Base-by-base conservation (phyloP, 176 grass and related monocot genomes). In the Panicum miliaceum region DNA sequence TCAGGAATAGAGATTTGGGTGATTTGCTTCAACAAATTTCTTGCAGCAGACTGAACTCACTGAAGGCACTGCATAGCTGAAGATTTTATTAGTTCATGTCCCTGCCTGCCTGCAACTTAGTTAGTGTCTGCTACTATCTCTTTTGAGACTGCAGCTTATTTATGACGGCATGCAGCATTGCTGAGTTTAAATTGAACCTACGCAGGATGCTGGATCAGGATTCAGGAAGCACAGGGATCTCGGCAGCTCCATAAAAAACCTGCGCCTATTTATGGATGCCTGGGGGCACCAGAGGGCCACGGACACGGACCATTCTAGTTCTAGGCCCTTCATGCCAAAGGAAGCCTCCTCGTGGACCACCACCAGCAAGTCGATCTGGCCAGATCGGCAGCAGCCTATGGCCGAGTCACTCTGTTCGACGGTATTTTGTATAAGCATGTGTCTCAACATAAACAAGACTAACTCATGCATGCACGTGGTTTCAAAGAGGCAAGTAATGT, bases 191-290 rank as follows among this genome's bases (percentile, higher is more conserved):
- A 65, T 48, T 79, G 46, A 56, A 65, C 63, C 38, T 35, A 22
- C 6, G 35, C 56, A 37, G 16, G 65, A 26, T 65, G 84, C 81
- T 52, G 88, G 85, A 84, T 89, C 79, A 29, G 80, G 85, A 73
- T 50, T 47, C 70, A 73, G 70, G 45, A 67, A 68, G 77, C 66
- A 62, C 36, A 65, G 25, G 36, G 50, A 90, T 81, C 64, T 77
- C 61, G 40, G 70, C 65, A 41, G 37, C 85, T 86, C 82, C 86
- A 82, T 91, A 82, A 18, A 90, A 65, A 80, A 89, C 78, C 42
- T 71, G 79, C 43, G 60, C 65, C 68, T 76, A 76, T 67, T 67
- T 88, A 41, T 77, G 79, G 77, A 83, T 85, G 18, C 80, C 54
- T 89, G 84, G 48, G 57, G 72, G 67, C 78, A 88, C 87, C 67